phyloP scores from a whole-genome alignment of 768 basidiomycete species.

The Tulasnella sp. region DNA sequence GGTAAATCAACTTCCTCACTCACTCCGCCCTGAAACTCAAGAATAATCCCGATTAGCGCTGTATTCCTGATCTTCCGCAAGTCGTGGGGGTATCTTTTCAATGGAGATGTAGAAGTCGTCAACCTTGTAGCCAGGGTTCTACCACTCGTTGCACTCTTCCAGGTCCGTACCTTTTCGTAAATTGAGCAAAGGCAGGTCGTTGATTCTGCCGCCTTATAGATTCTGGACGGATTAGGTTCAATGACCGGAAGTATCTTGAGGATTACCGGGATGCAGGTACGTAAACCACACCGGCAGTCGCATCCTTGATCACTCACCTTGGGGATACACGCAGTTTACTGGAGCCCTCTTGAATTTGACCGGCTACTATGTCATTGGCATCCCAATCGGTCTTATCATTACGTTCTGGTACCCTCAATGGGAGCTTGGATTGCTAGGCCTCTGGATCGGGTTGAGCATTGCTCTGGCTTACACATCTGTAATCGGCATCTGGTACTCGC shows the following conservation, averaged over 20 bases:
- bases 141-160: conserved; percentile 48
- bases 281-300: not conserved
- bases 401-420: conserved; percentile 38
- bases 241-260: conserved; percentile 70
- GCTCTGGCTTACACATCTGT: conserved; percentile 49
- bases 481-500: conserved; percentile 41
- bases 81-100: conserved; percentile 66
- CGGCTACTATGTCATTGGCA: conserved; percentile 71
- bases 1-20: conserved; percentile 32
- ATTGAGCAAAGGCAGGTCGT: too few relatives aligned
- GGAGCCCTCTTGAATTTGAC: conserved; percentile 74
- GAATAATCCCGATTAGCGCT: conserved; percentile 26
- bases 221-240: conserved; percentile 66
- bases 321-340: conserved; percentile 34
- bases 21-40: not conserved
- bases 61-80: conserved; percentile 51
- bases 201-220: conserved; percentile 36
- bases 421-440: conserved; percentile 49
- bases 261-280: conserved; percentile 64
- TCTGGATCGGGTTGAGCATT: conserved; percentile 75
- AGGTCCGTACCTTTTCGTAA: conserved; percentile 19
- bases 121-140: conserved; percentile 53
- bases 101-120: conserved; percentile 48
- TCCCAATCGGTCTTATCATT: conserved; percentile 73
- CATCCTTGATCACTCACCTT: not conserved